Evolutionary conservation across 345 rosid genomes (phyloP).

Genomic region (Trapa incisa): DNA sequence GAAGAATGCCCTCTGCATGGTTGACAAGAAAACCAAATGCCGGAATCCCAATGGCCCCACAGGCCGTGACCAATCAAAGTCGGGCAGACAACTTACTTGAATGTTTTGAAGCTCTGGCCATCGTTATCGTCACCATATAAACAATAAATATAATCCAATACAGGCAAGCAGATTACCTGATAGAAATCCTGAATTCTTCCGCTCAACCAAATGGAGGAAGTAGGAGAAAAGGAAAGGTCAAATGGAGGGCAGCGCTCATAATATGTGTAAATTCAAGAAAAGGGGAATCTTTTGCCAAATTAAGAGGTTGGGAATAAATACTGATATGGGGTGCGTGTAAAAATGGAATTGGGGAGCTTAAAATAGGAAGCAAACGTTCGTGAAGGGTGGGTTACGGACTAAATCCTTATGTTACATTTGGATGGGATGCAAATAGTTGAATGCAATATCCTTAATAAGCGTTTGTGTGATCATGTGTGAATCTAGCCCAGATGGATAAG

Average conservation of each 20-base stretch:
- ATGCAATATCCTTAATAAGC: too few species aligned
- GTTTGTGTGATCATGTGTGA: too few species aligned
- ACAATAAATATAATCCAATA: not conserved
- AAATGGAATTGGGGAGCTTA: not conserved
- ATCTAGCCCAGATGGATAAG: too few species aligned
- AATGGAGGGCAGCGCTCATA: not conserved
- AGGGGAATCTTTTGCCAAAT: not conserved
- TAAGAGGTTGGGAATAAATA: not conserved
- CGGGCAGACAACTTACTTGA: not conserved
- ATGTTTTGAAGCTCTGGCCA: not conserved
- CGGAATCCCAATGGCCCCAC: not conserved
- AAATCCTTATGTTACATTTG: not conserved
- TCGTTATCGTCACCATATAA: not conserved
- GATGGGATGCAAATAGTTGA: too few species aligned
- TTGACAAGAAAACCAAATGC: not conserved
- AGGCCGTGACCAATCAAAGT: not conserved
- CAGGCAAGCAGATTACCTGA: not conserved
- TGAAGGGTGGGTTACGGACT: not conserved
- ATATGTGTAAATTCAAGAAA: not conserved
- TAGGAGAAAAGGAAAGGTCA: not conserved
- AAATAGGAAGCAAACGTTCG: conserved; percentile 1
- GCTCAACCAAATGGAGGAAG: not conserved
- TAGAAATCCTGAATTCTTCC: not conserved
- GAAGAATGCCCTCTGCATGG: not conserved
- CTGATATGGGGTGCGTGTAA: not conserved